Evolutionary conservation across 139 green algal species (phyloP).

Genomic region (Chlorella vulgaris): DNA sequence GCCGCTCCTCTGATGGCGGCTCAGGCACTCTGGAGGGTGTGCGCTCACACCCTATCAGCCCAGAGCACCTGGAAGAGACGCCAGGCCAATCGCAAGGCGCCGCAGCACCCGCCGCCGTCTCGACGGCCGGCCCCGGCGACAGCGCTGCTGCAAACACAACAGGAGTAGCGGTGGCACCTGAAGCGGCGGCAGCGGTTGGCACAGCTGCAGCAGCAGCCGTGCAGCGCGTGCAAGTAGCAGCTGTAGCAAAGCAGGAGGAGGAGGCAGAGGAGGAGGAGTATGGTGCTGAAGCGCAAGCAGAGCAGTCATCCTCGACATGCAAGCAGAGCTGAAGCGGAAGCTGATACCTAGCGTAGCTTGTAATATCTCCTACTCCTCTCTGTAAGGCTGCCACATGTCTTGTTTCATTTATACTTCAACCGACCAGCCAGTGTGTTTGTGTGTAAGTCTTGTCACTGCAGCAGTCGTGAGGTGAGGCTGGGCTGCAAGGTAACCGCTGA

Average conservation of each 20-base stretch:
- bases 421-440: too few species aligned
- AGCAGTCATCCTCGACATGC: constrained; percentile 22
- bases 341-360: too few species aligned
- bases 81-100: neutral
- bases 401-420: constrained; percentile 3
- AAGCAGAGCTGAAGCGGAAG: constrained; percentile 27
- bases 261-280: neutral
- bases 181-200: neutral
- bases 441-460: too few species aligned
- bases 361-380: neutral
- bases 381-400: too few species aligned
- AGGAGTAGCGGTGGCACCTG: neutral
- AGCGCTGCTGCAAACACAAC: neutral
- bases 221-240: too few species aligned
- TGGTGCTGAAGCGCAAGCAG: neutral
- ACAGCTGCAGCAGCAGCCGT: neutral
- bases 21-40: neutral
- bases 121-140: neutral
- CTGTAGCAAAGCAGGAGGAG: neutral
- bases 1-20: neutral
- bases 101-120: neutral
- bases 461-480: too few species aligned
- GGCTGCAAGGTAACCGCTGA: too few species aligned
- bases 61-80: neutral
- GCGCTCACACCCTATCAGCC: neutral